Evolutionary conservation across 2,329 filamentous ascomycete genomes (phyloP).

Genomic region (Coniochaeta hoffmannii): DNA sequence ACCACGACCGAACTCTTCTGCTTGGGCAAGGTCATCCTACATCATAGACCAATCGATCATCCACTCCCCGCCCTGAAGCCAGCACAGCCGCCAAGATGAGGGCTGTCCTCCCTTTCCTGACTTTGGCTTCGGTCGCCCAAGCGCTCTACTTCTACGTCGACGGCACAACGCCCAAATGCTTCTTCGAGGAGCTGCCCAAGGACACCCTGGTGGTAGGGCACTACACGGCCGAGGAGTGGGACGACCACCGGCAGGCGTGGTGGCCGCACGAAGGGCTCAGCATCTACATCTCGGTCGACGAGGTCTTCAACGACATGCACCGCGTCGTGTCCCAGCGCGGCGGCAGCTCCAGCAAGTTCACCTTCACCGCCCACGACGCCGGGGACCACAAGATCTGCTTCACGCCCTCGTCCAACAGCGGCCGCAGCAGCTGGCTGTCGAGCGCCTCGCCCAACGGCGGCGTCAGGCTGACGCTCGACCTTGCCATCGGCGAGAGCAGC

Average conservation of each 20-base stretch:
- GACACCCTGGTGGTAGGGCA: conserved; percentile 93
- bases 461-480: conserved; percentile 77
- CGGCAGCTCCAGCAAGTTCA: conserved; percentile 71
- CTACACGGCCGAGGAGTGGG: conserved; percentile 80
- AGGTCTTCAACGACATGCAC: conserved; percentile 96
- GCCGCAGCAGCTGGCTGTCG: conserved; percentile 65
- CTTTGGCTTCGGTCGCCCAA: conserved; percentile 59
- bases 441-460: conserved; percentile 59
- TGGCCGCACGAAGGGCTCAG: conserved; percentile 65
- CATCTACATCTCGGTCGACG: conserved; percentile 89
- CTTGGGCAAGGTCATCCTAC: not conserved
- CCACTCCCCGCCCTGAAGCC: not conserved
- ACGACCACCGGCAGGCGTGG: conserved; percentile 62
- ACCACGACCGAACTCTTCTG: too few relatives aligned
- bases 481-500: conserved; percentile 91
- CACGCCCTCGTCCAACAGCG: conserved; percentile 68
- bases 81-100: conserved; percentile 38
- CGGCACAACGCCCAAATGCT: conserved; percentile 79
- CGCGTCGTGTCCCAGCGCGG: conserved; percentile 87
- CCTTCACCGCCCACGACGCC: conserved; percentile 89
- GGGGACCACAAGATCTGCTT: conserved; percentile 97
- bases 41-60: not conserved
- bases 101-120: conserved; percentile 56
- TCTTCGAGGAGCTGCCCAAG: conserved; percentile 97
- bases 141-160: conserved; percentile 97